Evolutionary conservation across 73 alveolate genomes (phyloP).

Genomic region (Tetrahymena borealis): DNA sequence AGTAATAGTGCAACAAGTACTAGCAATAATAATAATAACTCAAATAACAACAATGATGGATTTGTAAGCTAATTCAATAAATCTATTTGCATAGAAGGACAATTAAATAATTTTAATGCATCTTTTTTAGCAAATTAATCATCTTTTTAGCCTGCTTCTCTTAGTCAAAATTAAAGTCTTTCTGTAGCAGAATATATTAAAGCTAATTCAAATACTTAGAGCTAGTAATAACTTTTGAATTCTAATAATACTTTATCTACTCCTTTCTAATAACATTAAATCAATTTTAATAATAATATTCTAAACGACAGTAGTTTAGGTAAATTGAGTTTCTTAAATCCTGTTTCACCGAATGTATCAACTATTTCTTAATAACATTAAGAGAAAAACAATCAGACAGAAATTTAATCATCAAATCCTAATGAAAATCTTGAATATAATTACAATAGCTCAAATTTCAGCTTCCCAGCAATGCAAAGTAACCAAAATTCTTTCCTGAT

Average conservation of each 20-base stretch:
- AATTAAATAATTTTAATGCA: not conserved
- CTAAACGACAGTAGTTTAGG: not conserved
- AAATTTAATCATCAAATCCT: not conserved
- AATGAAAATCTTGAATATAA: not conserved
- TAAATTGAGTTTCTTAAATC: not conserved
- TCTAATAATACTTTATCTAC: not conserved
- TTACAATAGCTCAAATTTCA: not conserved
- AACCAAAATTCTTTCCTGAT: too few relatives aligned
- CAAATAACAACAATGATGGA: not conserved
- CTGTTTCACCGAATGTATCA: not conserved
- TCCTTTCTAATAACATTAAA: not conserved
- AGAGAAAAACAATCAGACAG: not conserved
- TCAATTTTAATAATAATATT: not conserved
- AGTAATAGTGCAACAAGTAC: not conserved
- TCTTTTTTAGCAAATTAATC: too few relatives aligned
- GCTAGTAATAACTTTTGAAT: not conserved
- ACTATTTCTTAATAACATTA: not conserved
- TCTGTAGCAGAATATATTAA: not conserved
- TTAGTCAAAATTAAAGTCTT: not conserved
- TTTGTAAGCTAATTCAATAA: not conserved
- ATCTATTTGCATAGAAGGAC: not conserved
- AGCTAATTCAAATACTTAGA: not conserved
- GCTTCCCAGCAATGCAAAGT: too few relatives aligned
- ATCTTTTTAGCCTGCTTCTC: too few relatives aligned
- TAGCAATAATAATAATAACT: too few relatives aligned